A percentile compares a stretch with the other conserved stretches of the same genome.
Evolutionary conservation across 1,139 yeast species (phyloP).

Genomic region (Protomyces macrosporus): DNA sequence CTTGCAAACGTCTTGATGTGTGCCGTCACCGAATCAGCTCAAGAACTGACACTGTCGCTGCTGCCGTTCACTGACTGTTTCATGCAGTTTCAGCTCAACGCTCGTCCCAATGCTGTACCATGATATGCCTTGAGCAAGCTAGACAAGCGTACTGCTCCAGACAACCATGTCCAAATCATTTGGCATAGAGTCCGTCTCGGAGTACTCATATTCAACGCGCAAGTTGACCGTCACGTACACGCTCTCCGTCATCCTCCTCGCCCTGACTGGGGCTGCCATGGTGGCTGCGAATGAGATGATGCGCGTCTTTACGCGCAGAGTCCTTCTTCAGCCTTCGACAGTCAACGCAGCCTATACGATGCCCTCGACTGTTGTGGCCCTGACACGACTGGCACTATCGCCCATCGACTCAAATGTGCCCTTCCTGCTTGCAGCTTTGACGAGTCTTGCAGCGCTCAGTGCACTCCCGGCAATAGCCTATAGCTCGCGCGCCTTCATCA

Average conservation of each 20-base stretch:
- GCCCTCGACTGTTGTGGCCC: neutral
- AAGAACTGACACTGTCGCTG: too few species aligned
- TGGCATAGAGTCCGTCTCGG: neutral
- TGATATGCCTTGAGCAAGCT: too few species aligned
- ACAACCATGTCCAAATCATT: neutral
- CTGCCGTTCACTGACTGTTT: too few species aligned
- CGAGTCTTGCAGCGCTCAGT: neutral
- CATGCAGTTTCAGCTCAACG: too few species aligned
- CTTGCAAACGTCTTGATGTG: too few species aligned
- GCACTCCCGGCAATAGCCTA: neutral
- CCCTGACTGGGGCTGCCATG: slow-evolving; percentile 16
- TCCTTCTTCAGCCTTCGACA: neutral
- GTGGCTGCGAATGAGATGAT: neutral
- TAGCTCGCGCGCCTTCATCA: slow-evolving; percentile 2
- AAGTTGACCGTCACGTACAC: neutral
- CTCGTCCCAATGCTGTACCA: too few species aligned
- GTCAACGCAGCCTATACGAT: neutral
- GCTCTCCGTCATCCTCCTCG: neutral
- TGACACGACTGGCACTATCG: neutral
- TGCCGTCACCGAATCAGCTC: too few species aligned
- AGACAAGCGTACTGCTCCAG: too few species aligned
- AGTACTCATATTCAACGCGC: neutral
- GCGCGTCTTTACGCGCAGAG: neutral
- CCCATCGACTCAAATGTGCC: slow-evolving; percentile 4
- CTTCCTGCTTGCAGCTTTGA: neutral